Conservation (phyloP, 768 basidiomycete species). For the Hericium alpestre region DNA sequence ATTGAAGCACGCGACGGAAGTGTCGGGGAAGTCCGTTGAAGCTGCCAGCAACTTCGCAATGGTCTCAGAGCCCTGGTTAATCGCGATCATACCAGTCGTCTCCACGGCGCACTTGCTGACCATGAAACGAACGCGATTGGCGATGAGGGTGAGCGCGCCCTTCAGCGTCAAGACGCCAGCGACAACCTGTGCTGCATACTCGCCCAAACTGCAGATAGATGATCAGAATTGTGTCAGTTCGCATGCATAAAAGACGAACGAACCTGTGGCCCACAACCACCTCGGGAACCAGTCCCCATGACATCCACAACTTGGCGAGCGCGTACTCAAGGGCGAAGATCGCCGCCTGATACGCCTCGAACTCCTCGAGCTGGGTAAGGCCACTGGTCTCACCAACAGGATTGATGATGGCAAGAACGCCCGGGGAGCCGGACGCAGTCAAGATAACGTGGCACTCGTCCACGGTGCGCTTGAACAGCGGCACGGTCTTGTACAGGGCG, state of each 20-base stretch:
- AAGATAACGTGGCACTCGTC: constrained; percentile 51
- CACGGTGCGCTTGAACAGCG: constrained; percentile 39
- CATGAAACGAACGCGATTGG: constrained; percentile 48
- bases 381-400: constrained; percentile 16
- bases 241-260: constrained; percentile 11
- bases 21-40: constrained; percentile 23
- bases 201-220: constrained; percentile 48
- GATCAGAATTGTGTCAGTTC: not conserved
- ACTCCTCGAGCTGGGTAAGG: constrained; percentile 23
- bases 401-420: constrained; percentile 31
- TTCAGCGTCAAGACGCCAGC: constrained; percentile 47
- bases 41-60: constrained; percentile 27
- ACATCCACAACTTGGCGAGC: constrained; percentile 52
- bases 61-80: constrained; percentile 28
- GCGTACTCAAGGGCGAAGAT: constrained; percentile 56
- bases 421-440: constrained; percentile 35
- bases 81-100: constrained; percentile 52
- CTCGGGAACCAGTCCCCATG: constrained; percentile 54
- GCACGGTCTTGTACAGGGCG: constrained; percentile 38
- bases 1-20: constrained; percentile 55
- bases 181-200: constrained; percentile 62
- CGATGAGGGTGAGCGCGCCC: constrained; percentile 48
- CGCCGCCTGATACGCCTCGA: constrained; percentile 41
- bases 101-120: constrained; percentile 31
- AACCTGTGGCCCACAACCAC: constrained; percentile 68